phyloP scores from a whole-genome alignment of 1,284 basidiomycete genomes.

The Trichosporon faecale region DNA sequence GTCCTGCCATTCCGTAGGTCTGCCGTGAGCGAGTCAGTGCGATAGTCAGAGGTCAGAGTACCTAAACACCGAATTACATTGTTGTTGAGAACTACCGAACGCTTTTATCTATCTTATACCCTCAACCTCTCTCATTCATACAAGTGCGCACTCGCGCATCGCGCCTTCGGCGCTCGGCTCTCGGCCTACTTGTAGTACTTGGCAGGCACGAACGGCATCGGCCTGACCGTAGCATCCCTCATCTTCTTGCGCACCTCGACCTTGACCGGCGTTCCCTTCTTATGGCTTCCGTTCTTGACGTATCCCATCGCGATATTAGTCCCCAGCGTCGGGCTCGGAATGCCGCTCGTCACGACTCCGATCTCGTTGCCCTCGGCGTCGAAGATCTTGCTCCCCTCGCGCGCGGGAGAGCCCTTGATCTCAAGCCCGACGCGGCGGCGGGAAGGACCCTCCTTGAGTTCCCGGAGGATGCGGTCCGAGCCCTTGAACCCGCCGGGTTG shows the following conservation, averaged over 20 bases:
- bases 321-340: slow-evolving; percentile 84
- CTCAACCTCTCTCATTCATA: too few relatives aligned
- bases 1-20: too few relatives aligned
- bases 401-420: slow-evolving; percentile 79
- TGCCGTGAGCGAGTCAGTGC: too few relatives aligned
- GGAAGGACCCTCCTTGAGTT: slow-evolving; percentile 75
- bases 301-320: slow-evolving; percentile 98
- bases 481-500: slow-evolving; percentile 73
- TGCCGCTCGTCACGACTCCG: slow-evolving; percentile 84
- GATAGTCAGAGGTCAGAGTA: too few relatives aligned
- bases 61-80: too few relatives aligned
- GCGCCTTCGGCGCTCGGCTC: background rate
- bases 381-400: slow-evolving; percentile 80
- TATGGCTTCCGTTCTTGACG: slow-evolving; percentile 75
- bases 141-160: background rate
- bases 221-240: slow-evolving; percentile 45
- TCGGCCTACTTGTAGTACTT: slow-evolving; percentile 50
- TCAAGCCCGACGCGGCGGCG: slow-evolving; percentile 79
- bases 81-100: too few relatives aligned
- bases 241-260: slow-evolving; percentile 53
- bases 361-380: slow-evolving; percentile 59
- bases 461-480: slow-evolving; percentile 68
- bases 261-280: slow-evolving; percentile 72
- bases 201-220: slow-evolving; percentile 53
- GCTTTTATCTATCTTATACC: too few relatives aligned